Evolutionary conservation across 169 alveolate genomes (phyloP), one percentile per base, ranked within the genome.

Genomic region (Theileria annulata): DNA sequence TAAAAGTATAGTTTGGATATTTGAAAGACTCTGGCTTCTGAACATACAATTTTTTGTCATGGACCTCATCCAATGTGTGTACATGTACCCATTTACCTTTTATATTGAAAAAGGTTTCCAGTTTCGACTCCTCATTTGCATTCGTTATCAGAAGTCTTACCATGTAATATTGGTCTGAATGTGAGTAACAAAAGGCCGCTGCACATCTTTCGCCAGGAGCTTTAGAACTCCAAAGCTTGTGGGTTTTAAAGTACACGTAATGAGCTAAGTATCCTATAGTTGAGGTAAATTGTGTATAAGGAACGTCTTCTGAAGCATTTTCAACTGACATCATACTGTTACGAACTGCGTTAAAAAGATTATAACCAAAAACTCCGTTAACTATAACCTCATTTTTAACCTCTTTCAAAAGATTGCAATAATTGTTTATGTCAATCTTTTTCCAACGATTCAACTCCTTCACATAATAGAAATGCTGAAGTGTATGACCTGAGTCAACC

Each of bases 71-170:
- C 49, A 62, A 21, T 28, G 67, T 58, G 71, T 62, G 37, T 0
- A 62, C 71, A 25, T n/a, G 31, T 21, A 15, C 48, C 71, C 71
- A 62, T 37, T 21, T 21, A 15, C 25, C 4, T 15, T 62, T 62
- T 62, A n/a, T 6, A 0, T 10, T 31, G 71, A 62, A 15, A 30
- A 19, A 62, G 21, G 71, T 62, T 19, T n/a, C 51, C 31, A 62
- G 13, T 30, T 62, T 37, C 4, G 71, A 62, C 71, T 62, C 71
- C 37, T 62, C 71, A 37, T 62, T 25, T 17, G 31, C 28, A 17
- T 37, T 23, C 3, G 71, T 62, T 21, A 62, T 6, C 48, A 62
- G 49, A 5, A 62, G 71, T 10, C 48, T 62, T n/a, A 62, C 13
- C 71, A 62, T 62, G 71, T 62, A 62, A 21, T 62, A 62, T 21